phyloP scores from a whole-genome alignment of 1,139 yeast genomes.

The Saccharomyces hybrid region DNA sequence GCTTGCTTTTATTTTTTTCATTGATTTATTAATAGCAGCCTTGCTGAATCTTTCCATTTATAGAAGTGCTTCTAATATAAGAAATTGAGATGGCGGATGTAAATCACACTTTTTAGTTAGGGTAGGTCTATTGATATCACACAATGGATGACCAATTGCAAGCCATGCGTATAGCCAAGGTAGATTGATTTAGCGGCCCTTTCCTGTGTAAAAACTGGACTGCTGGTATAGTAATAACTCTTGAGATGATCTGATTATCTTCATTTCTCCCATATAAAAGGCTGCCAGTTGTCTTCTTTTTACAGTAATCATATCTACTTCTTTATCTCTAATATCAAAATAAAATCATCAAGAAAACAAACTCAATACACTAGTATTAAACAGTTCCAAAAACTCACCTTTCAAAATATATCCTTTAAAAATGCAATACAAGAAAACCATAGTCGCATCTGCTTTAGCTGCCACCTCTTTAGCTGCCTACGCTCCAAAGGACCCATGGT shows the following conservation, averaged over 20 bases:
- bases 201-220: background rate
- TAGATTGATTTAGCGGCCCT: too few relatives aligned
- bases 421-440: slow-evolving; percentile 31
- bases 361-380: background rate
- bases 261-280: background rate
- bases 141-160: background rate
- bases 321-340: background rate
- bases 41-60: background rate
- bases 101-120: background rate
- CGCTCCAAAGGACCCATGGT: slow-evolving; percentile 65
- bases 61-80: background rate
- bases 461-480: slow-evolving; percentile 52
- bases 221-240: background rate
- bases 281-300: background rate
- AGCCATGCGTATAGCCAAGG: background rate
- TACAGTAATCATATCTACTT: background rate
- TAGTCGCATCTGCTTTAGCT: slow-evolving; percentile 39
- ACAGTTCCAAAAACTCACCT: background rate
- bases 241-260: background rate
- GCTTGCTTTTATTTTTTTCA: background rate
- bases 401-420: background rate
- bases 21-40: background rate
- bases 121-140: background rate
- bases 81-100: background rate
- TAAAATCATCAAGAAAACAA: background rate